Base-by-base conservation (phyloP, 495 filamentous ascomycete genomes). In the Viridothelium virens region DNA sequence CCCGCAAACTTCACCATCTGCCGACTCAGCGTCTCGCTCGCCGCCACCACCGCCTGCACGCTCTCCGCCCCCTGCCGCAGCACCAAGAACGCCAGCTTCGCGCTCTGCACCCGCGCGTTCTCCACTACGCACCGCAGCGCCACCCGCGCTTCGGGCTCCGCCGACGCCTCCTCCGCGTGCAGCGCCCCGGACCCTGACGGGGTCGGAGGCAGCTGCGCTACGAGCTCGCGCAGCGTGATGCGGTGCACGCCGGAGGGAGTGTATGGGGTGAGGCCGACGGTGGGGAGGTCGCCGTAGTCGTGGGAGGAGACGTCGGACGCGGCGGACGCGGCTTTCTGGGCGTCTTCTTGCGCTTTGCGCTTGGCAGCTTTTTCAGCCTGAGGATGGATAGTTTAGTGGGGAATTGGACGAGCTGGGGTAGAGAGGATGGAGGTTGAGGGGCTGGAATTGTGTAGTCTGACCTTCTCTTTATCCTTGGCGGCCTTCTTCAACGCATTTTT, bases 1-100 rank as follows among this genome's bases (percentile, higher is more conserved):
- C 87, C 86, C 14, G 86, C 86, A 84, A 89, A 97, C 76, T 96
- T 93, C 39, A 96, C 88, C 87, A 97, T 96, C 78, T 92, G 87
- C 70, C 82, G 83, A 70, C 81, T 84, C 14, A 88, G 73, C 48
- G 72, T 74, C 25, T 81, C 77, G 64, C 73, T 77, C n/a, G 76
- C 75, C 3, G 78, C 77, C 12, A 79, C 77, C 10, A 80, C 78
- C 9, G 75, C 77, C 64, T 80, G 78, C 31, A 80, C 75, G 18
- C 70, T 79, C 31, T 68, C 48, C 16, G 71, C 12, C 3, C 73
- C 72, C 63, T 79, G 71, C 7, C 75, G 59, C 46, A 80, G 72
- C n/a, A 77, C 72, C 44, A 80, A 59, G 70, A 80, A 80, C 2
- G 75, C 75, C 3, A 80, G 74, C 69, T 80, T 80, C 5, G 78